These are phyloP conservation scores for Pleurostoma richardsiae DNA, from an alignment of 2,329 filamentous ascomycete species.

Conservation along the genomic window DNA sequence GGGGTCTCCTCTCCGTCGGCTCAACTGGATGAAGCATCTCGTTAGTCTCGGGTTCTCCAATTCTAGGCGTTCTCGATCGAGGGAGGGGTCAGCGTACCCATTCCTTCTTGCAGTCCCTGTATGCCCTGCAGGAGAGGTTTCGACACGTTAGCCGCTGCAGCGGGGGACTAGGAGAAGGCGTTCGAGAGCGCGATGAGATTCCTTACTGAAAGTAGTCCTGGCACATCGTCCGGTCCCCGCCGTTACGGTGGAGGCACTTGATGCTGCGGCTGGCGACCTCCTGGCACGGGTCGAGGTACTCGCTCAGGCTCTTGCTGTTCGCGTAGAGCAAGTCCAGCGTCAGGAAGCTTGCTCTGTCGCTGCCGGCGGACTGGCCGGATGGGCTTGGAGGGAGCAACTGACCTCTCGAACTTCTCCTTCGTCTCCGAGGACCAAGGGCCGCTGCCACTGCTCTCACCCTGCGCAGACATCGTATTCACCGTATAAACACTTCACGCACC, in stretches of 20 bases:
- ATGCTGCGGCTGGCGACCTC: conserved; percentile 83
- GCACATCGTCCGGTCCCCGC: conserved; percentile 84
- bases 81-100: conserved; percentile 58
- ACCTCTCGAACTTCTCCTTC: conserved; percentile 62
- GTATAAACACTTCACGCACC: too few species aligned
- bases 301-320: conserved; percentile 75
- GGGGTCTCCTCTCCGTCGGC: too few species aligned
- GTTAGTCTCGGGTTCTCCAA: too few species aligned
- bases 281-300: conserved; percentile 94
- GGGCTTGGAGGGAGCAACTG: conserved; percentile 16
- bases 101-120: conserved; percentile 89
- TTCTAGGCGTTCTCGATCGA: too few species aligned
- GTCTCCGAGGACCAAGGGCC: conserved; percentile 54
- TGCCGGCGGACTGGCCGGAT: not conserved
- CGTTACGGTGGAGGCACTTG: conserved; percentile 83
- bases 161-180: conserved; percentile 1
- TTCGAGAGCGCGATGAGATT: conserved; percentile 1
- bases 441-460: conserved; percentile 15
- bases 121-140: conserved; percentile 55
- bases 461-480: not conserved
- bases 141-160: too few species aligned
- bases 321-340: conserved; percentile 8
- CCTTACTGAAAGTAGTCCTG: conserved; percentile 91
- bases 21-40: too few species aligned
- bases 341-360: not conserved